These are phyloP conservation scores for Akebia trifoliata DNA, from an alignment of 164 flowering plant species.

Conservation along the genomic window DNA sequence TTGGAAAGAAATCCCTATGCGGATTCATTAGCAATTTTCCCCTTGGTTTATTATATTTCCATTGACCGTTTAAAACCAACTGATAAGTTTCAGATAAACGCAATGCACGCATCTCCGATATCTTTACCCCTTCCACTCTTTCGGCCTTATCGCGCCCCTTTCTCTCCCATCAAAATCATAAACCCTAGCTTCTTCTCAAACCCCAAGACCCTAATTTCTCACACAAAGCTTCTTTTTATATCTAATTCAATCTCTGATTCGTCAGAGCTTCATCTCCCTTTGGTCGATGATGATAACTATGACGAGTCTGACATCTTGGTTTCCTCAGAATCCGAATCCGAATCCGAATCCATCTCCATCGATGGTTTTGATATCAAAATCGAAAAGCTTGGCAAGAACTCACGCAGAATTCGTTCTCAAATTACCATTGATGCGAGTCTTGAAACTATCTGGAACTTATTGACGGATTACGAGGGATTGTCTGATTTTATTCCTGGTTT, in stretches of 20 bases:
- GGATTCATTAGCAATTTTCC: too few relatives aligned
- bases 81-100: too few relatives aligned
- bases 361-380: constrained; percentile 31
- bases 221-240: background rate
- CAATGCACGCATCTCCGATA: too few relatives aligned
- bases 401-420: constrained; percentile 46
- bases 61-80: too few relatives aligned
- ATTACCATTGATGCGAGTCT: constrained; percentile 48
- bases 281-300: background rate
- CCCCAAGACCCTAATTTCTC: background rate
- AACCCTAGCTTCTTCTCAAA: background rate
- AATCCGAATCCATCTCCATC: background rate
- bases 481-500: constrained; percentile 71
- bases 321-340: background rate
- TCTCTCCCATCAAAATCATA: background rate
- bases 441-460: constrained; percentile 45
- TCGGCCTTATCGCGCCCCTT: background rate
- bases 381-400: constrained; percentile 43
- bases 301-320: background rate
- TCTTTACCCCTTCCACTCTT: background rate
- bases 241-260: constrained; percentile 5
- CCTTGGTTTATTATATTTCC: too few relatives aligned
- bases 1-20: too few relatives aligned
- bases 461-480: constrained; percentile 69
- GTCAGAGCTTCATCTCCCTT: constrained; percentile 6